Conservation (phyloP, 1,284 basidiomycete species). For the Tilletia indica region DNA sequence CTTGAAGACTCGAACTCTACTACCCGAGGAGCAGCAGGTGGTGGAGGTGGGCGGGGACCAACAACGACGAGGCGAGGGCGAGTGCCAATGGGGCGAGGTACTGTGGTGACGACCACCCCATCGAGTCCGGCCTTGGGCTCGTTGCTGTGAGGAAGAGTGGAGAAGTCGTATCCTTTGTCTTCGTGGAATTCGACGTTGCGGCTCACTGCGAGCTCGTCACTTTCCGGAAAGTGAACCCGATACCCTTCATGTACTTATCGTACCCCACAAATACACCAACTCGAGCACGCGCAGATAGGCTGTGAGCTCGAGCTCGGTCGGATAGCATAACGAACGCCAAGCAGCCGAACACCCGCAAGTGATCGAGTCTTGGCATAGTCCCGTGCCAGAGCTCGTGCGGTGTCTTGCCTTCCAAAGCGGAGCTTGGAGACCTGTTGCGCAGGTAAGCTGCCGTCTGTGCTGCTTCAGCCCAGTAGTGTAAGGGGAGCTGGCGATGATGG, state of each 20-base stretch:
- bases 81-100: no score
- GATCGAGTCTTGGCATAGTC: not conserved
- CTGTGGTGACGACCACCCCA: no score
- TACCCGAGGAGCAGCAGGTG: no score
- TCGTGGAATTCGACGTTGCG: not conserved
- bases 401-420: not conserved
- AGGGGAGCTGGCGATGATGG: not conserved
- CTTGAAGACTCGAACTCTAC: no score
- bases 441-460: no score
- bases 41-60: no score
- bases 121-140: no score
- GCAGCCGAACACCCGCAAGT: conserved; percentile 5
- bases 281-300: not conserved
- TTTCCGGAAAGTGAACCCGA: not conserved
- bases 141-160: no score
- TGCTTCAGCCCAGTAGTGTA: not conserved
- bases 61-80: no score
- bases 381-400: not conserved
- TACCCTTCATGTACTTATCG: not conserved
- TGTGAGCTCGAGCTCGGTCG: not conserved
- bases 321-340: not conserved
- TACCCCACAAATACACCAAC: not conserved
- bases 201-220: not conserved
- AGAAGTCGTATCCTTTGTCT: no score
- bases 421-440: no score